phyloP scores from a whole-genome alignment of 768 basidiomycete genomes.

The Hydnomerulius pinastri region DNA sequence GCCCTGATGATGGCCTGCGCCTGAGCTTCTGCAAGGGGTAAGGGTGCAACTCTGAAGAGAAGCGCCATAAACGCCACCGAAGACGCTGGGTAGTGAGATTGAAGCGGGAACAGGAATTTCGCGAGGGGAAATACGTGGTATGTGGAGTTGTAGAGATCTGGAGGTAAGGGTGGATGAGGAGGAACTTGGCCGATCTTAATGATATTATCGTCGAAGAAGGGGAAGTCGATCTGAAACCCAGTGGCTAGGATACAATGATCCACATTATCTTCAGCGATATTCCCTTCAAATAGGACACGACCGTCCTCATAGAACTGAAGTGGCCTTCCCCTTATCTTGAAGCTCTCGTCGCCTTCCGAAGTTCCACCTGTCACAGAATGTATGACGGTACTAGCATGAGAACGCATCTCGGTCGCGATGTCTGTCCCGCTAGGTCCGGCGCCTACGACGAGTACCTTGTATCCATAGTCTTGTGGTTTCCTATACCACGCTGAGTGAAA shows the following conservation, averaged over 20 bases:
- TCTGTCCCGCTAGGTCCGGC: slow-evolving; percentile 71
- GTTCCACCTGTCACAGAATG: slow-evolving; percentile 50
- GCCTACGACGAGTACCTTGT: slow-evolving; percentile 48
- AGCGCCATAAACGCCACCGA: slow-evolving; percentile 71
- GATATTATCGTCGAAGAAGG: slow-evolving; percentile 51
- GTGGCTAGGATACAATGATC: slow-evolving; percentile 75
- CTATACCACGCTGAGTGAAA: slow-evolving; percentile 73
- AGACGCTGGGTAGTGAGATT: slow-evolving; percentile 44
- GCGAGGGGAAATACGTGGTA: slow-evolving; percentile 72
- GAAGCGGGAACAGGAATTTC: slow-evolving; percentile 66
- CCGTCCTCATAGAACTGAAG: slow-evolving; percentile 44
- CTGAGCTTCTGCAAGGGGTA: slow-evolving; percentile 81
- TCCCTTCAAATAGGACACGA: slow-evolving; percentile 60
- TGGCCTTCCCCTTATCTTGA: slow-evolving; percentile 46
- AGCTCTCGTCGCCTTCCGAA: slow-evolving; percentile 32
- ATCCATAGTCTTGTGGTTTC: slow-evolving; percentile 41
- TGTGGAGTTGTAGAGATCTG: slow-evolving; percentile 61
- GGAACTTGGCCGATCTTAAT: slow-evolving; percentile 44
- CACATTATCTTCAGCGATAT: slow-evolving; percentile 51
- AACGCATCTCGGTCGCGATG: slow-evolving; percentile 59
- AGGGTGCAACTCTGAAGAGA: slow-evolving; percentile 58
- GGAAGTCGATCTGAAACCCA: slow-evolving; percentile 66
- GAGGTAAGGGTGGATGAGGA: slow-evolving; percentile 49
- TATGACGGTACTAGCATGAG: slow-evolving; percentile 47
- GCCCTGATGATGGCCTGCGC: slow-evolving; percentile 60